Conservation (phyloP, 495 filamentous ascomycete genomes). For the Mycothermus thermophilus region DNA sequence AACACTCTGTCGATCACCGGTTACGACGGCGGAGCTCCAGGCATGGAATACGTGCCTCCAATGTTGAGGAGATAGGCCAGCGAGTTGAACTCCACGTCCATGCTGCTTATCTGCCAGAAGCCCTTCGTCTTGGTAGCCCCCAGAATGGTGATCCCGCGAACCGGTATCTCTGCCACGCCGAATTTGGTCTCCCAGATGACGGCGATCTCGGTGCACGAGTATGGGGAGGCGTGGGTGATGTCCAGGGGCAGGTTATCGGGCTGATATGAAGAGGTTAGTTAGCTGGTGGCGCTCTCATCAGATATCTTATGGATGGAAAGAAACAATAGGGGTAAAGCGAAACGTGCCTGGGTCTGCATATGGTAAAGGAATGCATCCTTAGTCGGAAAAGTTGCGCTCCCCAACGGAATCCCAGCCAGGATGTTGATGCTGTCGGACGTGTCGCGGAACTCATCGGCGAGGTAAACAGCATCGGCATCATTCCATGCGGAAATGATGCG, state of each 20-base stretch:
- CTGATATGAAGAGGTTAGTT: not conserved
- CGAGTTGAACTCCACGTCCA: constrained; percentile 23
- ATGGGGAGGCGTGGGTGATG: constrained; percentile 7
- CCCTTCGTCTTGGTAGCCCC: constrained; percentile 5
- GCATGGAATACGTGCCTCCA: constrained; percentile 12
- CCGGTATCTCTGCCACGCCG: constrained; percentile 2
- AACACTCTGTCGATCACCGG: no score
- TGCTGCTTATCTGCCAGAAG: constrained; percentile 15
- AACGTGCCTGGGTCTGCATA: constrained; percentile 6
- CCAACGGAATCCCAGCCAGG: constrained; percentile 13
- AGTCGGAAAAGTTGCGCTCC: constrained; percentile 15
- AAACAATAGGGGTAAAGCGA: not conserved
- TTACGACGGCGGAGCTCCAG: no score
- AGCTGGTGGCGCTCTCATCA: no score
- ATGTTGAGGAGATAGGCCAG: constrained; percentile 15
- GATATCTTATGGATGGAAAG: no score
- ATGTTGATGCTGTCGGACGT: constrained; percentile 21
- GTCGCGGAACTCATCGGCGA: constrained; percentile 14
- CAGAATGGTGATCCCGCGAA: constrained; percentile 18
- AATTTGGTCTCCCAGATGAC: constrained; percentile 19
- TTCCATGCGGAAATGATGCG: constrained; percentile 17
- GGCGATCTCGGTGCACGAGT: constrained; percentile 14
- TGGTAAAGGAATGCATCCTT: constrained; percentile 14
- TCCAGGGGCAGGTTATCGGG: constrained; percentile 5
- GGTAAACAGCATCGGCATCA: constrained; percentile 12